phyloP scores from a whole-genome alignment of 805 yeast species.

The baker's yeast (Saccharomyces cerevisiae) region DNA sequence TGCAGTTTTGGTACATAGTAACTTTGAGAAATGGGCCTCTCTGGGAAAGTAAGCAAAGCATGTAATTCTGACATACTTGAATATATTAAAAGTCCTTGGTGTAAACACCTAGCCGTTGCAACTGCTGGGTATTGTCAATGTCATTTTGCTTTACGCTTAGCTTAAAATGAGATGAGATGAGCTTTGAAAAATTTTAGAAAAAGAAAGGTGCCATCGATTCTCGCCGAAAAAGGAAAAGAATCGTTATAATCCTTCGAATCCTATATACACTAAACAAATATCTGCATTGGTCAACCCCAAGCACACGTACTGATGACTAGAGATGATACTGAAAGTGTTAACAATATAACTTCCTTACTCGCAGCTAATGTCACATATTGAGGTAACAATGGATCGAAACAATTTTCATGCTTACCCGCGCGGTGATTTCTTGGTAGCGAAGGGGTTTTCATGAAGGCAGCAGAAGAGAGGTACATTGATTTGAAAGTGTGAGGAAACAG shows the following conservation, averaged over 20 bases:
- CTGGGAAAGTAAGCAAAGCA: conserved; percentile 45
- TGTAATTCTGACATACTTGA: conserved; percentile 60
- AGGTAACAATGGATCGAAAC: not conserved
- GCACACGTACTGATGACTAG: not conserved
- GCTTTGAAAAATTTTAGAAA: not conserved
- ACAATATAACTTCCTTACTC: not conserved
- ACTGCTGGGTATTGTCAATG: not conserved
- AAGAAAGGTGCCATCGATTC: not conserved
- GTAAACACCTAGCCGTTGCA: not conserved
- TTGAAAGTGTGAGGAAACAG: not conserved
- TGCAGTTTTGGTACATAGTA: conserved; percentile 39
- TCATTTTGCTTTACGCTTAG: not conserved
- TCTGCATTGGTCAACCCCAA: not conserved
- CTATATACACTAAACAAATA: not conserved
- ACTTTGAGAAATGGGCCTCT: conserved; percentile 44
- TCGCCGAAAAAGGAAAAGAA: not conserved
- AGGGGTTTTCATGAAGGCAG: not conserved
- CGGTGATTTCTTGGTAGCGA: not conserved
- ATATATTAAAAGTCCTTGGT: not conserved
- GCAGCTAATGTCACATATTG: not conserved
- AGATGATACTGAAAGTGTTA: not conserved
- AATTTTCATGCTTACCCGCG: not conserved
- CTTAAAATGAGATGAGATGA: not conserved
- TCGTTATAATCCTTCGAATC: not conserved
- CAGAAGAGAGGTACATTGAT: not conserved